Conservation (phyloP, 805 yeast genomes). For the Myxozyma udenii region DNA sequence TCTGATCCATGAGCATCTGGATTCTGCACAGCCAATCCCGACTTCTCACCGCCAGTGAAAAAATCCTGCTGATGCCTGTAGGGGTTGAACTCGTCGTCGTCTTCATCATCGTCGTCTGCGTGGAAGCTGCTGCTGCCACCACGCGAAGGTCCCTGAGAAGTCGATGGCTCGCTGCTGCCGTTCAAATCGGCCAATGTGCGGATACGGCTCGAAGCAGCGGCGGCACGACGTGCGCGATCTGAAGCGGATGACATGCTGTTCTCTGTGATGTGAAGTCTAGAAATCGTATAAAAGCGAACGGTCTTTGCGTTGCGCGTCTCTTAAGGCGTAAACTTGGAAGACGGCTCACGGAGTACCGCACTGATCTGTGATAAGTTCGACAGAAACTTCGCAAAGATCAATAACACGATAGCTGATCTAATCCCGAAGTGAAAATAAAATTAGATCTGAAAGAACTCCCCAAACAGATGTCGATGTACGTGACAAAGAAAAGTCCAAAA, state of each 20-base stretch:
- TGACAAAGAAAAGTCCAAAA: too few species aligned
- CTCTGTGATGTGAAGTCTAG: too few species aligned
- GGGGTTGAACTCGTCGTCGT: slow-evolving; percentile 9
- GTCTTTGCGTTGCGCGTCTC: too few species aligned
- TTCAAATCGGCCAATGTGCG: slow-evolving; percentile 26
- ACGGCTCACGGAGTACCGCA: too few species aligned
- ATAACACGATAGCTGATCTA: too few species aligned
- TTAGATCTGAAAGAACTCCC: too few species aligned
- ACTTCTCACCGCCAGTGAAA: slow-evolving; percentile 65
- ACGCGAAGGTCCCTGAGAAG: neutral
- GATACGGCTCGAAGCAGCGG: slow-evolving; percentile 20
- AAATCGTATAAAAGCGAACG: too few species aligned
- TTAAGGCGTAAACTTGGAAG: too few species aligned
- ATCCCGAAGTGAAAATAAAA: too few species aligned
- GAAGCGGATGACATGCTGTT: slow-evolving; percentile 13
- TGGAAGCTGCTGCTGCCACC: neutral
- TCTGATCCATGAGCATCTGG: slow-evolving; percentile 43
- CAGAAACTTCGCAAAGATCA: too few species aligned
- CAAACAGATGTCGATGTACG: too few species aligned
- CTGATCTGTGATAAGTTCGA: too few species aligned
- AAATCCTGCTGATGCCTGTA: slow-evolving; percentile 39
- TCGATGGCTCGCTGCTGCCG: slow-evolving; percentile 10
- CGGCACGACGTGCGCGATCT: slow-evolving; percentile 20
- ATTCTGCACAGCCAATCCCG: slow-evolving; percentile 72
- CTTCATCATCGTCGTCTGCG: slow-evolving; percentile 36